phyloP scores from a whole-genome alignment of 331 rosid species.

The Rosa hybrid region DNA sequence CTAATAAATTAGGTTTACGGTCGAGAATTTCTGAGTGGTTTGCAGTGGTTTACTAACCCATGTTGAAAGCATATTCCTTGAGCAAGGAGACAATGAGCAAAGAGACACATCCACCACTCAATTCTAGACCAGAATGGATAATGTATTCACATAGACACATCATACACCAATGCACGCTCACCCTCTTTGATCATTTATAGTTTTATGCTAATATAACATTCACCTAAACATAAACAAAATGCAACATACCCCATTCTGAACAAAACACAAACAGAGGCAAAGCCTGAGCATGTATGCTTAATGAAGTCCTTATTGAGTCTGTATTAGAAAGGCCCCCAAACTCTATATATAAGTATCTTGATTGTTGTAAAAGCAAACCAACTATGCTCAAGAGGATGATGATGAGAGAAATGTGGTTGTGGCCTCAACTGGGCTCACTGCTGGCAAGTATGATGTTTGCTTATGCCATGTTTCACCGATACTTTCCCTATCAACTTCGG shows the following conservation, averaged over 20 bases:
- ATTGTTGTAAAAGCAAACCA: not conserved
- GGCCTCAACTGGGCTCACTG: conserved; percentile 45
- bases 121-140: not conserved
- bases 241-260: not conserved
- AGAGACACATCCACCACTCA: conserved; percentile 19
- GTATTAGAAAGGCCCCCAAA: not conserved
- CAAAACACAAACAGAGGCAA: not conserved
- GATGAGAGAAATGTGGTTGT: conserved; percentile 28
- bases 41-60: not conserved
- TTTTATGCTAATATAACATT: not conserved
- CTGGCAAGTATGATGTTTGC: conserved; percentile 40
- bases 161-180: not conserved
- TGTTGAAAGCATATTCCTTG: not conserved
- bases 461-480: conserved; percentile 33
- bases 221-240: not conserved
- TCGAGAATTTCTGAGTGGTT: not conserved
- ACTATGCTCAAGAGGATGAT: not conserved
- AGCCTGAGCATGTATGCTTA: not conserved
- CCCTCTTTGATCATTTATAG: not conserved
- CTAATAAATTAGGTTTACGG: not conserved
- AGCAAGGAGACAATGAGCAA: not conserved
- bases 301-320: not conserved
- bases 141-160: not conserved
- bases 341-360: not conserved
- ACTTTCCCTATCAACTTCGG: conserved; percentile 33